phyloP scores from a whole-genome alignment of 1,284 basidiomycete genomes.

The Mycena citricolor region DNA sequence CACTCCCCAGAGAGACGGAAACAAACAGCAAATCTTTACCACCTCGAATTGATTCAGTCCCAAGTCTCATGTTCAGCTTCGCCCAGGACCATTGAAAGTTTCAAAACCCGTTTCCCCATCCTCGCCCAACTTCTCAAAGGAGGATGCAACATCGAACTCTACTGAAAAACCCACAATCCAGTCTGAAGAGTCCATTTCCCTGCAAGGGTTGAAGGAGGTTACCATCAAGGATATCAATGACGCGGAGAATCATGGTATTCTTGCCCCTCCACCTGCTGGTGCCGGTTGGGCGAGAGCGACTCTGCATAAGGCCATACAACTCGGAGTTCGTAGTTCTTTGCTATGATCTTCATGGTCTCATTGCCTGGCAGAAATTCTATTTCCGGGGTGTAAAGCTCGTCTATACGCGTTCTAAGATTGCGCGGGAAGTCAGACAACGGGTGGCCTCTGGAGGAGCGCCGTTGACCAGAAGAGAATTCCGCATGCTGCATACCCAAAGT shows the following conservation, averaged over 20 bases:
- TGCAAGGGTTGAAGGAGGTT: constrained; percentile 38
- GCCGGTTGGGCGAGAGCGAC: constrained; percentile 56
- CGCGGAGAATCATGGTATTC: constrained; percentile 65
- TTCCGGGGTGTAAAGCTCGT: constrained; percentile 70
- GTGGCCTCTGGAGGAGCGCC: constrained; percentile 54
- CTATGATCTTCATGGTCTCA: constrained; percentile 3
- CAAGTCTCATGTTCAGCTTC: constrained; percentile 61
- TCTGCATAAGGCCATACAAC: constrained; percentile 64
- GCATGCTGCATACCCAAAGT: constrained; percentile 63
- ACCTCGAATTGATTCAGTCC: constrained; percentile 28
- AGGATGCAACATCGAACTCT: constrained; percentile 15
- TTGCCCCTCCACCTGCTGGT: constrained; percentile 60
- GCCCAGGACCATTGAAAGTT: constrained; percentile 63
- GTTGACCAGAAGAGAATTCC: constrained; percentile 61
- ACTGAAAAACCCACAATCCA: constrained; percentile 26
- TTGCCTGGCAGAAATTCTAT: constrained; percentile 70
- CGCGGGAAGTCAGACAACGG: constrained; percentile 51
- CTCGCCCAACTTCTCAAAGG: constrained; percentile 20
- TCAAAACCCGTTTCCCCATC: constrained; percentile 29
- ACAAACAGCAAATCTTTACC: constrained; percentile 16
- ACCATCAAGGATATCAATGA: constrained; percentile 63
- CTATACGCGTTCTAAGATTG: constrained; percentile 56
- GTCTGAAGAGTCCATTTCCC: constrained; percentile 21
- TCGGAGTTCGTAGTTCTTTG: constrained; percentile 48
- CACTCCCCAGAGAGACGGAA: constrained; percentile 18